Percentiles rank a stretch among this genome's conserved stretches.
phyloP scores from a whole-genome alignment of 108 stramenopile species.

The Cyclotella cryptica region DNA sequence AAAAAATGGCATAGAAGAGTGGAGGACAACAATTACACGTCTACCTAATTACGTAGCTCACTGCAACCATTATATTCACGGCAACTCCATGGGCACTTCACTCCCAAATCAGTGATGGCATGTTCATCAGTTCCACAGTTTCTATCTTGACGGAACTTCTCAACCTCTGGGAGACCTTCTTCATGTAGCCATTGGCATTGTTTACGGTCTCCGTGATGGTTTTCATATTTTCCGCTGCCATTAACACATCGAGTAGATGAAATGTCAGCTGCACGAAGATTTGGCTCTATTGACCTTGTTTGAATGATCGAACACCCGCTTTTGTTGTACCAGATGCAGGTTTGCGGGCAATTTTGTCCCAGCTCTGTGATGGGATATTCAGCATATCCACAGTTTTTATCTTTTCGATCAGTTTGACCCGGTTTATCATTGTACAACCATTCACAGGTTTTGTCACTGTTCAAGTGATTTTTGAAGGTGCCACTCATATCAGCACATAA shows the following conservation, averaged over 20 bases:
- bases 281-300: background rate
- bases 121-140: slow-evolving; percentile 39
- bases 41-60: background rate
- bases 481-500: slow-evolving; percentile 13
- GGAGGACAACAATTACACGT: too few relatives aligned
- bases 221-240: slow-evolving; percentile 27
- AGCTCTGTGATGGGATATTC: slow-evolving; percentile 33
- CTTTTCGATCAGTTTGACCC: slow-evolving; percentile 41
- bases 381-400: slow-evolving; percentile 41
- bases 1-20: too few relatives aligned
- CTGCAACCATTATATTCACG: slow-evolving; percentile 38
- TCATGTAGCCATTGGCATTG: slow-evolving; percentile 38
- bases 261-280: background rate
- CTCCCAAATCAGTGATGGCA: slow-evolving; percentile 34
- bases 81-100: slow-evolving; percentile 44
- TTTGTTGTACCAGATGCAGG: slow-evolving; percentile 38
- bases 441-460: slow-evolving; percentile 23
- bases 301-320: slow-evolving; percentile 23
- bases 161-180: slow-evolving; percentile 3
- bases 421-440: slow-evolving; percentile 38
- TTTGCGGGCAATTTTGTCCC: slow-evolving; percentile 35
- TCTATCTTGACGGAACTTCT: slow-evolving; percentile 20
- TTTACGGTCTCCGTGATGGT: slow-evolving; percentile 20
- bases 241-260: slow-evolving; percentile 30
- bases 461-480: slow-evolving; percentile 29